A percentile compares a stretch with the other conserved stretches of the same genome.
Conservation (phyloP, 805 yeast species). For the Nakazawaea wyomingensis region DNA sequence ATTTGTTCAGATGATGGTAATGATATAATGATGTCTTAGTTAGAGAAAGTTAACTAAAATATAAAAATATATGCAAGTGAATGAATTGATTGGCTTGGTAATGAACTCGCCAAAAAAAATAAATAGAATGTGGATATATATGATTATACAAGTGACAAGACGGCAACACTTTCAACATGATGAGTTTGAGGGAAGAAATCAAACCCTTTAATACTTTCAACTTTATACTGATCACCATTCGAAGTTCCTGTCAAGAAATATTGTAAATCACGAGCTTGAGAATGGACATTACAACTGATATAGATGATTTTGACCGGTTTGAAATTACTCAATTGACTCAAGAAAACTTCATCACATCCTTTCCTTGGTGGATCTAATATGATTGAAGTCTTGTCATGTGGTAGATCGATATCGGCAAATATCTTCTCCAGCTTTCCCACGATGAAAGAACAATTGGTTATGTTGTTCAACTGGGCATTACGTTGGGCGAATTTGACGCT, state of each 20-base stretch:
- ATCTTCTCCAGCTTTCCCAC: conserved; percentile 91
- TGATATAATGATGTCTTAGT: no score
- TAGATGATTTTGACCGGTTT: conserved; percentile 86
- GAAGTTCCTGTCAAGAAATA: conserved; percentile 67
- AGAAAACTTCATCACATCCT: conserved; percentile 87
- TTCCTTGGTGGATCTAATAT: conserved; percentile 96
- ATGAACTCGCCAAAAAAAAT: no score
- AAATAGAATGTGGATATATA: neutral
- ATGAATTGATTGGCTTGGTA: no score
- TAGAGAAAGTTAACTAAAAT: no score
- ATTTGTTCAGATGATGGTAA: no score
- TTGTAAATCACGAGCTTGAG: conserved; percentile 92
- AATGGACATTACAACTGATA: conserved; percentile 94
- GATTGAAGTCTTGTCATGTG: conserved; percentile 74
- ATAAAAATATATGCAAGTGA: no score
- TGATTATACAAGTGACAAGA: conserved; percentile 30
- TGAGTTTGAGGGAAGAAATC: conserved; percentile 81
- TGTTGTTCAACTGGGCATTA: conserved; percentile 72
- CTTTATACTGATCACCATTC: conserved; percentile 55
- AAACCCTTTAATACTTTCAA: conserved; percentile 87
- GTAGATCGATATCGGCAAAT: conserved; percentile 73
- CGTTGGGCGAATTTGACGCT: conserved; percentile 81
- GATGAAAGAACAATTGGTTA: conserved; percentile 75
- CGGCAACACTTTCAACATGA: conserved; percentile 74
- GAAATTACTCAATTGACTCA: conserved; percentile 79